Conservation (phyloP, 192 early-diverging fungal genomes). For the Coemansia interrupta region DNA sequence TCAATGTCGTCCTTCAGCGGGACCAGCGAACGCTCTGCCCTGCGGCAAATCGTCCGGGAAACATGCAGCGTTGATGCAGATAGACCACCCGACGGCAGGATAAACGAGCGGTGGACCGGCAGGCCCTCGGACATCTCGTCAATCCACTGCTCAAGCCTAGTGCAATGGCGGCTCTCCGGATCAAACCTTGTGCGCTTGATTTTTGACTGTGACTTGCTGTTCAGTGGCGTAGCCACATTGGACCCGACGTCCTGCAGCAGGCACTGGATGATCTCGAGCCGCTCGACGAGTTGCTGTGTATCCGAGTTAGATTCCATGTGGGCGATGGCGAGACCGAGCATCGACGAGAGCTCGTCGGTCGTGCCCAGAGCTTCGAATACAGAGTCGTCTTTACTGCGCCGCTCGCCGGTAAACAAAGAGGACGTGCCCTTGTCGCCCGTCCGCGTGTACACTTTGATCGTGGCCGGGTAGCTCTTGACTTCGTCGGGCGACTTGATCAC, state of each 20-base stretch:
- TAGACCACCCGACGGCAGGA: slow-evolving; percentile 87
- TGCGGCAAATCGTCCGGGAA: slow-evolving; percentile 75
- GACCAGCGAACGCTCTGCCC: slow-evolving; percentile 80
- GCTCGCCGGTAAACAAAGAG: slow-evolving; percentile 84
- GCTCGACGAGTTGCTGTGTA: slow-evolving; percentile 19
- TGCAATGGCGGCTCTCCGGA: slow-evolving; percentile 57
- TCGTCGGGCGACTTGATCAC: slow-evolving; percentile 36
- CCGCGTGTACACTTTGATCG: slow-evolving; percentile 81
- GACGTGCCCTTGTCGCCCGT: slow-evolving; percentile 94
- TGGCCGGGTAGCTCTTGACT: slow-evolving; percentile 47
- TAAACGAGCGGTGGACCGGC: slow-evolving; percentile 78
- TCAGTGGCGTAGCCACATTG: slow-evolving; percentile 86
- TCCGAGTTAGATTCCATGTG: slow-evolving; percentile 17
- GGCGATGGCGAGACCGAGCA: slow-evolving; percentile 45
- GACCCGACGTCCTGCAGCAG: slow-evolving; percentile 84
- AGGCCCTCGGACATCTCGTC: slow-evolving; percentile 68
- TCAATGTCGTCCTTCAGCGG: slow-evolving; percentile 59
- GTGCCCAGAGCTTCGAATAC: slow-evolving; percentile 91
- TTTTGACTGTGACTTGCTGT: slow-evolving; percentile 55
- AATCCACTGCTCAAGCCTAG: slow-evolving; percentile 78
- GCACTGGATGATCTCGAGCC: slow-evolving; percentile 76
- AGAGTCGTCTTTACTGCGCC: slow-evolving; percentile 79
- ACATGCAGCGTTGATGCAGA: slow-evolving; percentile 80
- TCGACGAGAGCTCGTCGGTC: slow-evolving; percentile 80
- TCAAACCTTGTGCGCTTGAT: slow-evolving; percentile 78